Percentiles rank a stretch among this genome's conserved stretches.
Conservation (phyloP, 139 green algal genomes). For the Yamagishiella unicocca region DNA sequence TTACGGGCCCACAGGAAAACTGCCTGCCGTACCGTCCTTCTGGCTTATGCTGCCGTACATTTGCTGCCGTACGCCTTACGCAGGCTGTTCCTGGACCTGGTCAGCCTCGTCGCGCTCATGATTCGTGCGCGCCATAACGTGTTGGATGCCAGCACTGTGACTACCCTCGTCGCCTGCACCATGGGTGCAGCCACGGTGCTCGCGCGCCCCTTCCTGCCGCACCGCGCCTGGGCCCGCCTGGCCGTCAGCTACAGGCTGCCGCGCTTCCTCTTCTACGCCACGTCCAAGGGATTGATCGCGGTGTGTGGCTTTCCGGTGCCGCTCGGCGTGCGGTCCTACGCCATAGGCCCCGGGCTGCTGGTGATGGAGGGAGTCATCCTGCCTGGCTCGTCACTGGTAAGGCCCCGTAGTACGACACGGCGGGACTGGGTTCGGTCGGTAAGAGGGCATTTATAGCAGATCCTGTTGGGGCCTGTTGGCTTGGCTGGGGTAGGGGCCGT, state of each 20-base stretch:
- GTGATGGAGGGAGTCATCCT: conserved; percentile 5
- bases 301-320: not conserved
- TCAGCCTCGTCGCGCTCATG: not conserved
- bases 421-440: no score
- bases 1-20: no score
- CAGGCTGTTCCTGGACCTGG: not conserved
- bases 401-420: no score
- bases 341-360: not conserved
- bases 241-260: not conserved
- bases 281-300: not conserved
- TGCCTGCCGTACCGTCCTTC: no score
- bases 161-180: not conserved
- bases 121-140: not conserved
- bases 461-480: no score
- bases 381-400: conserved; percentile 5
- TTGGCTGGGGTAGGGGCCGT: no score
- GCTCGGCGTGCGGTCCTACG: not conserved
- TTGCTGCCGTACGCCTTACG: no score
- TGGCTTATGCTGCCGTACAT: no score
- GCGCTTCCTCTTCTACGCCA: not conserved
- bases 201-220: not conserved
- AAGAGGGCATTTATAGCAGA: no score
- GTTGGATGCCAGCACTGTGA: not conserved
- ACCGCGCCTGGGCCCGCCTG: not conserved
- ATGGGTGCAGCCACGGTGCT: not conserved